Evolutionary conservation across 441 rosid species (phyloP).

Genomic region (Metrosideros polymorpha): DNA sequence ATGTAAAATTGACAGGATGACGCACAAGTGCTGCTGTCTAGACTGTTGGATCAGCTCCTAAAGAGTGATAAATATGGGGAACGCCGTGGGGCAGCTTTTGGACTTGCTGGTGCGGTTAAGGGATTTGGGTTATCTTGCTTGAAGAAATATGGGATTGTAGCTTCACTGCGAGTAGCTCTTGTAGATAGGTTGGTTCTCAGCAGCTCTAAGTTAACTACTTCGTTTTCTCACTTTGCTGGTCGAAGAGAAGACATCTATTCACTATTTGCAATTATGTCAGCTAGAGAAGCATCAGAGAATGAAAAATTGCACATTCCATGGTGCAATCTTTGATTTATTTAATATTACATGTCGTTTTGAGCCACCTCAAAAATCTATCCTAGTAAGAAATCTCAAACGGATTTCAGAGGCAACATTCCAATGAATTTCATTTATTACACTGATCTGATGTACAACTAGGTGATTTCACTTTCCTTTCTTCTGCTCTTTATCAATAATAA

Average conservation of each 20-base stretch:
- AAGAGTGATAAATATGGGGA: conserved; percentile 97
- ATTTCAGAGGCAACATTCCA: neutral
- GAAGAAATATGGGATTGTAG: conserved; percentile 69
- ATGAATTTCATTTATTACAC: neutral
- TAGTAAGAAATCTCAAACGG: neutral
- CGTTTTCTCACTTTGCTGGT: neutral
- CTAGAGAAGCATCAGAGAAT: neutral
- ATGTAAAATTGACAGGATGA: conserved; percentile 43
- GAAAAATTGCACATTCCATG: neutral
- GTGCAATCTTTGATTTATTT: neutral
- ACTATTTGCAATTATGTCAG: neutral
- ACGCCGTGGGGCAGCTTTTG: conserved; percentile 99
- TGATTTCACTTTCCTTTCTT: neutral
- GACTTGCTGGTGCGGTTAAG: conserved; percentile 92
- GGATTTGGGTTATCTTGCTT: conserved; percentile 90
- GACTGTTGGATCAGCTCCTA: conserved; percentile 79
- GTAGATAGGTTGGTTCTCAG: conserved; percentile 56
- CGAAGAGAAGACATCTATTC: neutral
- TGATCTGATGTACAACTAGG: neutral
- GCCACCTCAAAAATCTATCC: neutral
- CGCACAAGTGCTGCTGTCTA: conserved; percentile 64
- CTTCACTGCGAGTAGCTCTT: conserved; percentile 61
- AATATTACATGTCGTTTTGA: neutral
- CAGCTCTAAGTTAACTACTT: neutral
- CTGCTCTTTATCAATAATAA: neutral